A percentile compares a stretch with the other conserved stretches of the same genome.
These are phyloP conservation scores for Penicillium paxilli DNA, from an alignment of 495 filamentous ascomycete genomes.

Conservation along the genomic window DNA sequence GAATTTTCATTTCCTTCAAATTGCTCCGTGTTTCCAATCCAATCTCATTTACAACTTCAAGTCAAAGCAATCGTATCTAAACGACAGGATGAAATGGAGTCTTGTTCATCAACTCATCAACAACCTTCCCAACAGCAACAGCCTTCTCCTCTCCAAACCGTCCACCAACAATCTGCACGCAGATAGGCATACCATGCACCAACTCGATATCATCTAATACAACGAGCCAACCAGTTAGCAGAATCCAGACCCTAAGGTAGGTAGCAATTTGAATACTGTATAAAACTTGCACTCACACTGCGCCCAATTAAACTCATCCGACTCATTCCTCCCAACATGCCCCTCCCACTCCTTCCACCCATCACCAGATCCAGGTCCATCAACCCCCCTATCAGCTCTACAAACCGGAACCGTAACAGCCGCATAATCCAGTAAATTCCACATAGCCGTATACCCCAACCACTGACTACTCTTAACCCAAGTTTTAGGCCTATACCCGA, in stretches of 20 bases:
- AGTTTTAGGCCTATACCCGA: constrained; percentile 44
- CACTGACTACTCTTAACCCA: constrained; percentile 55
- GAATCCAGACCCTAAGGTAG: no score
- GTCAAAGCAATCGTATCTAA: no score
- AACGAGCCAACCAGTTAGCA: no score
- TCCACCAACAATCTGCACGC: constrained; percentile 54
- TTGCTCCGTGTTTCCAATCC: not conserved
- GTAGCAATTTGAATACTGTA: not conserved
- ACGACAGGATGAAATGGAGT: constrained; percentile 13
- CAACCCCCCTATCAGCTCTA: constrained; percentile 38
- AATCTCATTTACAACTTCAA: not conserved
- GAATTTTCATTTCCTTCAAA: not conserved
- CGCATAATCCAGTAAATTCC: constrained; percentile 69
- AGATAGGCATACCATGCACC: constrained; percentile 50
- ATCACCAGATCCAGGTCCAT: constrained; percentile 13
- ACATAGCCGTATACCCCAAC: constrained; percentile 63
- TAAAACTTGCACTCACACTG: constrained; percentile 31
- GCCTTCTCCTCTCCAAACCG: constrained; percentile 47
- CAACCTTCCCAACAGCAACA: constrained; percentile 41
- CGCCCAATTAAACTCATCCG: constrained; percentile 38
- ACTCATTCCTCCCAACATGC: constrained; percentile 34
- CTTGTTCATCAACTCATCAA: constrained; percentile 28
- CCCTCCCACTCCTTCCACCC: constrained; percentile 24
- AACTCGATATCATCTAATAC: constrained; percentile 39
- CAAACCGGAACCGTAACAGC: constrained; percentile 54